Base-by-base conservation (phyloP, 495 filamentous ascomycete genomes). In the Bathelium albidoporum region DNA sequence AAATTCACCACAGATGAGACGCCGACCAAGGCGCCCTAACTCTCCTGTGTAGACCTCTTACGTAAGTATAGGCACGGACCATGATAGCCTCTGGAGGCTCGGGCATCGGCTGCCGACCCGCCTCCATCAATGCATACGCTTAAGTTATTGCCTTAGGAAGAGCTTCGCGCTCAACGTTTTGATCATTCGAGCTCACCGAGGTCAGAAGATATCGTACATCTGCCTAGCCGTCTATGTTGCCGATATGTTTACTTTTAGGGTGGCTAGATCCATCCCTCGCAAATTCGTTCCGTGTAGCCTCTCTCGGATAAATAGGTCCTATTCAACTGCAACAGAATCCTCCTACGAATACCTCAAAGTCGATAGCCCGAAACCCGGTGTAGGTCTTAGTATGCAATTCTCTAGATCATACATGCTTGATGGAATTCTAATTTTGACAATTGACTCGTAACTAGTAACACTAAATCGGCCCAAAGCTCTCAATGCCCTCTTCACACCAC, bases 401-500 rank as follows among this genome's bases (percentile, higher is more conserved):
- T 24, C 5, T 45, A 36, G 16, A n/a, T 43, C 32, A 59, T 20
- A 16, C n/a, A 31, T 20, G 12, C 34, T 41, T n/a, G n/a, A n/a
- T n/a, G n/a, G n/a, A n/a, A n/a, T n/a, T n/a, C n/a, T n/a, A n/a
- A n/a, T n/a, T n/a, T n/a, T n/a, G n/a, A n/a, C n/a, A n/a, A n/a
- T n/a, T n/a, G n/a, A n/a, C n/a, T n/a, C n/a, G n/a, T n/a, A n/a
- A n/a, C n/a, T n/a, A 95, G 93, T 97, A 70, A 94, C 91, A n/a
- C 80, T 98, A 61, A 91, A 95, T 81, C 89, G 94, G 39, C 94
- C 94, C 62, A 95, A 93, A 76, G 90, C 91, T 36, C 85, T 95
- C 72, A 98, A 98, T 74, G 93, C 94, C 39, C 85, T 98, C 64
- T 91, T 79, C 74, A 88, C 86, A 20, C 89, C 93, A 16, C 85